These are phyloP conservation scores for Blastomyces percursus DNA, from an alignment of 2,329 filamentous ascomycete species.

Conservation along the genomic window DNA sequence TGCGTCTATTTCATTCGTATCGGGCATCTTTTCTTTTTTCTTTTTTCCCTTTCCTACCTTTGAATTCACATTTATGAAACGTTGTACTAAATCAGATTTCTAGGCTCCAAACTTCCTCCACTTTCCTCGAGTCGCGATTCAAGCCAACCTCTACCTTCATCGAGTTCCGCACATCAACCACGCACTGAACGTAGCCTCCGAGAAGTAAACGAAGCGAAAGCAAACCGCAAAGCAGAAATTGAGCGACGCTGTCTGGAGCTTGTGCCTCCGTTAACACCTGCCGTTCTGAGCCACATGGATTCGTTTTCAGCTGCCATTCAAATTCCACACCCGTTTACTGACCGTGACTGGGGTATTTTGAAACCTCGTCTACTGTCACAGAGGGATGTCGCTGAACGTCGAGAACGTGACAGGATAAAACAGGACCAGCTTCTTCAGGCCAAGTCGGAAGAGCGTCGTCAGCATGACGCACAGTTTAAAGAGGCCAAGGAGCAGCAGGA, in stretches of 20 bases:
- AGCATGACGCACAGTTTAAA: conserved; percentile 40
- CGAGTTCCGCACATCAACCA: conserved; percentile 10
- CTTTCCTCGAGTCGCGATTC: conserved; percentile 8
- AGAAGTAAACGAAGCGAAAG: conserved; percentile 54
- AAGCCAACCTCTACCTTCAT: conserved; percentile 4
- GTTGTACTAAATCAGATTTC: neutral
- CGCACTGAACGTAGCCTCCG: conserved; percentile 45
- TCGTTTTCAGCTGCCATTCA: conserved; percentile 64
- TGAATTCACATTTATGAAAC: neutral
- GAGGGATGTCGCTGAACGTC: conserved; percentile 51
- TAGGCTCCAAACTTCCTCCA: conserved; percentile 10
- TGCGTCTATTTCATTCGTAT: neutral
- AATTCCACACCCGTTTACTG: conserved; percentile 56
- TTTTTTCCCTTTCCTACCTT: neutral
- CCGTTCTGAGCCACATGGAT: conserved; percentile 56
- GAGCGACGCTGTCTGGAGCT: conserved; percentile 57
- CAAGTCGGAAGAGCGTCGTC: conserved; percentile 37
- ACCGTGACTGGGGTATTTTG: conserved; percentile 58
- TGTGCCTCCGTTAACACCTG: conserved; percentile 52
- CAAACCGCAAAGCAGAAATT: conserved; percentile 56
- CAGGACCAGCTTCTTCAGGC: conserved; percentile 35
- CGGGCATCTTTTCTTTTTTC: neutral
- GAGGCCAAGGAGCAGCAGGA: conserved; percentile 51
- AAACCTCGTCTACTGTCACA: conserved; percentile 57
- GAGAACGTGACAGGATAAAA: conserved; percentile 42